Base-by-base conservation (phyloP, 2,329 filamentous ascomycete species). In the Zelopaecilomyces penicillatus region DNA sequence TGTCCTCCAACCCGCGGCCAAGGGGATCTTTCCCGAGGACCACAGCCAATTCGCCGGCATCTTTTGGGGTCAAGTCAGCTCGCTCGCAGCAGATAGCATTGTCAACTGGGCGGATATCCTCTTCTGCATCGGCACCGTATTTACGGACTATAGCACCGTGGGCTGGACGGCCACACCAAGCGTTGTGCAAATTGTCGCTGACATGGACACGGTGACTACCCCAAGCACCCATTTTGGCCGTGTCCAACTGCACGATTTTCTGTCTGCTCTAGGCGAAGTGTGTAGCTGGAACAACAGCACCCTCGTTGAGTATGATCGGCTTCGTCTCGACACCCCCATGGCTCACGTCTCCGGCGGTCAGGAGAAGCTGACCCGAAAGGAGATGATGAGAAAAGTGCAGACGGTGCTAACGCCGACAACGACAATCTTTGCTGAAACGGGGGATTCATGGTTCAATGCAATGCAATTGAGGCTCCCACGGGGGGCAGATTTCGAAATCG, bases 81-180 rank as follows among this genome's bases (percentile, higher is more conserved):
- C 44, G 5, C 27, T 46, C 2, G 44, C 39, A 28, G 39, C 44
- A 12, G 44, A 46, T 27, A 34, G 33, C 39, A 37, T 42, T 30
- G 44, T 42, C 1, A 42, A 46, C 33, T 45, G 43, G 43, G 37
- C 43, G 11, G 43, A 45, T 12, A 19, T 36, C 30, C 37, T 45
- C 5, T 19, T 45, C 39, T 45, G 43, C 31, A 30, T 42, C 11
- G 43, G 43, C 8, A 45, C 43, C 5, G 39, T 27, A 5, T 48
- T 48, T 27, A 48, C 46, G 30, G 46, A 48, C 37, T 48, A 48
- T 39, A 48, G 46, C 38, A 48, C 46, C 1, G 46, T 48, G 32
- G 46, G 46, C 5, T 48, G 46, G 46, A 48, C 46, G n/a, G 46
- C 46, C 11, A 29, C 44, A 19, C 37, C 45, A 36, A 47, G 29